These are phyloP conservation scores for Eustoma russellianum DNA, from an alignment of 257 asterid species.

Conservation along the genomic window DNA sequence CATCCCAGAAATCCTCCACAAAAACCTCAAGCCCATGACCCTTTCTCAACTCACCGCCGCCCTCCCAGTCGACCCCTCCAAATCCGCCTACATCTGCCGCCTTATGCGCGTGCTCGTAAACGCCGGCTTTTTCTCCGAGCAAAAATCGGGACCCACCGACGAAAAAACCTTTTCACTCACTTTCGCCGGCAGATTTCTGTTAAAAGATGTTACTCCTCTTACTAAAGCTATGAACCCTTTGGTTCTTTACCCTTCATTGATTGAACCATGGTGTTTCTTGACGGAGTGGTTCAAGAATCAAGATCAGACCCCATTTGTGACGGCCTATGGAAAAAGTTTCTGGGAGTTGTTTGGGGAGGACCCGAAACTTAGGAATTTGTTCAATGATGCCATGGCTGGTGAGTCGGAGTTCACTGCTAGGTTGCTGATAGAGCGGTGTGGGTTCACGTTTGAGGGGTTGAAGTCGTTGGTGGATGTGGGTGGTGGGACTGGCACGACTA, in stretches of 20 bases:
- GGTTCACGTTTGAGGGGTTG: slow-evolving; percentile 10
- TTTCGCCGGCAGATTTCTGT: background rate
- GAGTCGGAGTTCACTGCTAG: background rate
- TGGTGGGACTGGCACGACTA: background rate
- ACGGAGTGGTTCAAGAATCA: slow-evolving; percentile 4
- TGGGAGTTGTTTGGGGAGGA: background rate
- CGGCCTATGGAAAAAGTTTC: background rate
- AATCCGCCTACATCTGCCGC: too few species aligned
- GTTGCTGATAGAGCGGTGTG: background rate
- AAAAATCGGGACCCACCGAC: background rate
- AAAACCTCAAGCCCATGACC: slow-evolving; percentile 7
- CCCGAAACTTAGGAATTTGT: background rate
- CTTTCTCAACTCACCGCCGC: too few species aligned
- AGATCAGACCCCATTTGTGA: background rate
- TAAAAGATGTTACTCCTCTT: background rate
- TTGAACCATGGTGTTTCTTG: background rate
- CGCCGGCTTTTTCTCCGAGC: slow-evolving; percentile 9
- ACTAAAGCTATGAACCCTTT: background rate
- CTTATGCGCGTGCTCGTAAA: slow-evolving; percentile 14
- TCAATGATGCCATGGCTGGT: slow-evolving; percentile 8
- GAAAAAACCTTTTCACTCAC: background rate
- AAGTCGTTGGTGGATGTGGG: slow-evolving; percentile 5
- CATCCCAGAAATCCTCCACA: slow-evolving; percentile 15
- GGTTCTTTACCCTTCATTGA: background rate
- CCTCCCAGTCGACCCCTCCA: slow-evolving; percentile 4